A percentile compares a stretch with the other conserved stretches of the same genome.
These are phyloP conservation scores for Eucalyptus guilfoylei DNA, from an alignment of 345 rosid genomes.

Conservation along the genomic window DNA sequence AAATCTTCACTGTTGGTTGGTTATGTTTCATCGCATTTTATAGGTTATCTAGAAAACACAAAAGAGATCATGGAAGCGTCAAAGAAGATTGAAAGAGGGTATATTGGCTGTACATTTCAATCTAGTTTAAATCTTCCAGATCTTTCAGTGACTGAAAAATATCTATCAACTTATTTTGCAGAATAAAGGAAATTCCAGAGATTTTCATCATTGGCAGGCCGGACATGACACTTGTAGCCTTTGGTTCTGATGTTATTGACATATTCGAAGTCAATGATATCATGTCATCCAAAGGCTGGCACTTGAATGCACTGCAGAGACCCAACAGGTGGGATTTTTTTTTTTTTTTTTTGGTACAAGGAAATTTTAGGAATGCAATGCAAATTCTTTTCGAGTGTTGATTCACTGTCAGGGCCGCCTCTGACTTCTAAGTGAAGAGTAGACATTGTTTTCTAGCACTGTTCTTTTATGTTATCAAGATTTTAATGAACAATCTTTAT, in stretches of 20 bases:
- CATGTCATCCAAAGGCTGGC: conserved; percentile 91
- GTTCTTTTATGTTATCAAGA: background rate
- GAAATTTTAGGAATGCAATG: background rate
- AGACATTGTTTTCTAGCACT: background rate
- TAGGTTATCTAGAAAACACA: conserved; percentile 73
- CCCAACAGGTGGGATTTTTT: conserved; percentile 57
- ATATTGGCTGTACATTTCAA: background rate
- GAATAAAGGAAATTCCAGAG: conserved; percentile 61
- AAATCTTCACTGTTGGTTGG: background rate
- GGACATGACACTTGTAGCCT: conserved; percentile 81
- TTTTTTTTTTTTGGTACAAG: too few species aligned
- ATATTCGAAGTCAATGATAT: conserved; percentile 90
- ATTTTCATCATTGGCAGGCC: conserved; percentile 75
- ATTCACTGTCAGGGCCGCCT: background rate
- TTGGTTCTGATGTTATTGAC: conserved; percentile 62
- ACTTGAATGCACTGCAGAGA: conserved; percentile 85
- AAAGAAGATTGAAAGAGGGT: conserved; percentile 65
- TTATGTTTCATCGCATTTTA: background rate
- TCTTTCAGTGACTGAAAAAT: background rate
- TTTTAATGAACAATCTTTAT: background rate
- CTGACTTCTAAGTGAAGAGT: background rate
- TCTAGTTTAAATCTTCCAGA: background rate
- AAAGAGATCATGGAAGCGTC: conserved; percentile 74
- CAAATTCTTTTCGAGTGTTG: background rate
- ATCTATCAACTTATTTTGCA: conserved; percentile 5